phyloP scores from a whole-genome alignment of 257 asterid genomes.

The Orobanche coerulescens region DNA sequence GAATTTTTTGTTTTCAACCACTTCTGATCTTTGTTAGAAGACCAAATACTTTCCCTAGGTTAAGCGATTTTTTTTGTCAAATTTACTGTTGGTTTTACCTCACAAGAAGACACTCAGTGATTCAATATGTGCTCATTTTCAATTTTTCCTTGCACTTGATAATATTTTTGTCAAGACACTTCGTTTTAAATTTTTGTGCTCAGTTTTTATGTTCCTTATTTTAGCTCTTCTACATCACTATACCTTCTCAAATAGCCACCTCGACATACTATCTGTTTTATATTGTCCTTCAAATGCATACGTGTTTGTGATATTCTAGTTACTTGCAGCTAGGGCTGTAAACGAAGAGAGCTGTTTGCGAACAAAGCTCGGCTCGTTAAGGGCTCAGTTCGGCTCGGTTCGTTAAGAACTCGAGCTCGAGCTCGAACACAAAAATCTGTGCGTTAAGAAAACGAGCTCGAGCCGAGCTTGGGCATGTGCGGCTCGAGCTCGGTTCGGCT shows the following conservation, averaged over 20 bases:
- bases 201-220: neutral
- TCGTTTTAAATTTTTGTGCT: neutral
- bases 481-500: too few species aligned
- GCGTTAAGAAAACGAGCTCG: too few species aligned
- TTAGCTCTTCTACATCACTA: neutral
- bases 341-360: too few species aligned
- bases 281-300: neutral
- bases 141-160: neutral
- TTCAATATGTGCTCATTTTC: neutral
- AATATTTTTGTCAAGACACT: neutral
- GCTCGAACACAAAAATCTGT: too few species aligned
- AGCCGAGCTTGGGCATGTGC: too few species aligned
- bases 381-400: too few species aligned
- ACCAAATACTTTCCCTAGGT: neutral
- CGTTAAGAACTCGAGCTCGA: too few species aligned
- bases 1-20: slow-evolving; percentile 1
- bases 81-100: neutral
- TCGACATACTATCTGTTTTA: neutral
- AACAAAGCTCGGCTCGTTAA: too few species aligned
- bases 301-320: neutral
- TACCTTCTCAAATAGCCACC: neutral
- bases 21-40: neutral
- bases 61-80: neutral
- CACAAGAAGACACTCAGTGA: neutral
- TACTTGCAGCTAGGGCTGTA: too few species aligned